Evolutionary conservation across 2,329 filamentous ascomycete species (phyloP).

Genomic region (Phialophora expanda): DNA sequence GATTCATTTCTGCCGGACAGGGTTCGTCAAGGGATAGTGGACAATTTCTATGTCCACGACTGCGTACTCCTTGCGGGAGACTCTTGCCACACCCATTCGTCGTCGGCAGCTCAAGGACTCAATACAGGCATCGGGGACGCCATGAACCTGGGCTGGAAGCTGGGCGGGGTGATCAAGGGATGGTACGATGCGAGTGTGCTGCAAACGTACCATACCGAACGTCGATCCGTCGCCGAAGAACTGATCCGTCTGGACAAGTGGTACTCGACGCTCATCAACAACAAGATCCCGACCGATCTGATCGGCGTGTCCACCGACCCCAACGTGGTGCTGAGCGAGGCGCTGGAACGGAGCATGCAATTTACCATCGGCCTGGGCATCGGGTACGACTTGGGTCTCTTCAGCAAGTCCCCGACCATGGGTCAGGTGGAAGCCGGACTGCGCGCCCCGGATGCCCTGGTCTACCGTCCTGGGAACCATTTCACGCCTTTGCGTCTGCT

Average conservation of each 20-base stretch:
- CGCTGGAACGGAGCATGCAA: too few relatives aligned
- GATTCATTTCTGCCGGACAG: neutral
- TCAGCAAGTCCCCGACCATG: too few relatives aligned
- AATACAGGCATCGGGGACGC: slow-evolving; percentile 9
- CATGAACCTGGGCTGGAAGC: slow-evolving; percentile 8
- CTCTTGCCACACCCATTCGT: slow-evolving; percentile 11
- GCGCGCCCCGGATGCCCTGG: slow-evolving; percentile 3
- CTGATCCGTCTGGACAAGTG: slow-evolving; percentile 6
- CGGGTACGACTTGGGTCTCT: too few relatives aligned
- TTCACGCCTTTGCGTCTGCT: slow-evolving; percentile 4
- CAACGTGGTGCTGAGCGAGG: too few relatives aligned
- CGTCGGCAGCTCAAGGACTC: slow-evolving; percentile 3
- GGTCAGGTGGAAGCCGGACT: neutral
- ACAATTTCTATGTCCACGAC: slow-evolving; percentile 8
- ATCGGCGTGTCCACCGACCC: too few relatives aligned
- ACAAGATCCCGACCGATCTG: neutral
- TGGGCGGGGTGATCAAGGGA: slow-evolving; percentile 7
- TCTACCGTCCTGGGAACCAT: slow-evolving; percentile 4
- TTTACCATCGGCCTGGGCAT: too few relatives aligned
- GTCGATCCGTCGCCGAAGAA: slow-evolving; percentile 8
- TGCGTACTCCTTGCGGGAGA: slow-evolving; percentile 7
- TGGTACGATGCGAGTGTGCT: slow-evolving; percentile 3
- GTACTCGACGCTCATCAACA: slow-evolving; percentile 1
- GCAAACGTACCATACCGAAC: slow-evolving; percentile 6
- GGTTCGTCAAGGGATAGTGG: slow-evolving; percentile 4